Evolutionary conservation across 2,329 filamentous ascomycete species (phyloP).

Genomic region (Metarhizium album): DNA sequence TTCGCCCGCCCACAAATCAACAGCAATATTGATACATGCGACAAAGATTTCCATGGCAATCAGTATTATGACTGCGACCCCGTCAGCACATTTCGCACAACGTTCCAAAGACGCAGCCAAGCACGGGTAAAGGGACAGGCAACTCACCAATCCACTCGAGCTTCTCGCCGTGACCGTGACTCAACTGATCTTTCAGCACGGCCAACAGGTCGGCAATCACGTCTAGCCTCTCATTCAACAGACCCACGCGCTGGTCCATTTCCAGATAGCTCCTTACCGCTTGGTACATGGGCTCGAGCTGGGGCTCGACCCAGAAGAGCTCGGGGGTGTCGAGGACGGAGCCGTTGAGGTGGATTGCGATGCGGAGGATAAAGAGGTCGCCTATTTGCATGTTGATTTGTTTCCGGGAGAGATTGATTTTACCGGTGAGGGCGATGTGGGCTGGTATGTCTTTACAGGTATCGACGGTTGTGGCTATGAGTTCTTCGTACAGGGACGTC

Average conservation of each 20-base stretch:
- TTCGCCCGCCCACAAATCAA: slow-evolving; percentile 64
- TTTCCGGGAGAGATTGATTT: slow-evolving; percentile 74
- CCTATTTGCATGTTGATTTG: slow-evolving; percentile 99
- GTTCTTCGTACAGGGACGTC: slow-evolving; percentile 92
- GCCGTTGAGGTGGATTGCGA: slow-evolving; percentile 96
- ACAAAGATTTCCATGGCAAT: slow-evolving; percentile 94
- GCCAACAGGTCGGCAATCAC: slow-evolving; percentile 90
- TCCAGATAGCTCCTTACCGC: slow-evolving; percentile 92
- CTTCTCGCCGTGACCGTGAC: slow-evolving; percentile 83
- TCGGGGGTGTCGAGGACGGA: slow-evolving; percentile 94
- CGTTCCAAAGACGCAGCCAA: neutral
- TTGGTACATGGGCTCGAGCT: slow-evolving; percentile 91
- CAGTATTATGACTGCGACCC: slow-evolving; percentile 67
- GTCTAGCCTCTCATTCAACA: slow-evolving; percentile 74
- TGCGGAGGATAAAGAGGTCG: slow-evolving; percentile 92
- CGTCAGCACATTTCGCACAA: slow-evolving; percentile 8
- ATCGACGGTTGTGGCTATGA: slow-evolving; percentile 88
- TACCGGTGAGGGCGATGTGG: slow-evolving; percentile 85
- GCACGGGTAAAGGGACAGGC: neutral
- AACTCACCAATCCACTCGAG: slow-evolving; percentile 77
- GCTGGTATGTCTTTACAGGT: slow-evolving; percentile 87
- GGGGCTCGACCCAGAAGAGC: slow-evolving; percentile 96
- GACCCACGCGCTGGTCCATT: slow-evolving; percentile 88
- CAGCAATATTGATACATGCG: slow-evolving; percentile 86
- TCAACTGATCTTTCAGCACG: slow-evolving; percentile 90